phyloP scores from a whole-genome alignment of 2,329 filamentous ascomycete species.

The Thielaviopsis populi region DNA sequence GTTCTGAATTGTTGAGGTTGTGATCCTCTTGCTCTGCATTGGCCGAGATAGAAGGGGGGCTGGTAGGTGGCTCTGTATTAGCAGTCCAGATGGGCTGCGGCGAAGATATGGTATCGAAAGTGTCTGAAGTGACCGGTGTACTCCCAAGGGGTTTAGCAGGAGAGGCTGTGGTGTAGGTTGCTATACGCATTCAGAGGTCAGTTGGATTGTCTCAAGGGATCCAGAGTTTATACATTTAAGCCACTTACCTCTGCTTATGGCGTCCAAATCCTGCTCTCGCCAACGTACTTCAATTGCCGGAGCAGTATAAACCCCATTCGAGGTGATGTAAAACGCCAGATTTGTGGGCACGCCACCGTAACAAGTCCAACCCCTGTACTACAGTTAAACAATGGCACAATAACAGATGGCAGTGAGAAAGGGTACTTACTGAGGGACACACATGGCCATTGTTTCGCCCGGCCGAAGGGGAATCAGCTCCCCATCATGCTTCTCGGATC shows the following conservation, averaged over 20 bases:
- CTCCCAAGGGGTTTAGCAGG: not conserved
- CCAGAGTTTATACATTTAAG: not conserved
- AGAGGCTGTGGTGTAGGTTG: not conserved
- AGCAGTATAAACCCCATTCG: conserved; percentile 21
- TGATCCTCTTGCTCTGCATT: not conserved
- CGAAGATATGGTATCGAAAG: not conserved
- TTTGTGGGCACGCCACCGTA: conserved; percentile 18
- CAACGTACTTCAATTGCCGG: conserved; percentile 24
- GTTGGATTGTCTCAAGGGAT: not conserved
- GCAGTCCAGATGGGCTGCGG: not conserved
- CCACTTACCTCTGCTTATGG: conserved; percentile 4
- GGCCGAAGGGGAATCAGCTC: conserved; percentile 19
- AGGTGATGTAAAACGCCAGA: conserved; percentile 19
- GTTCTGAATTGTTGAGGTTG: not conserved
- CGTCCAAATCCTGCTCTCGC: conserved; percentile 19
- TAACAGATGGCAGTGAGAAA: not conserved
- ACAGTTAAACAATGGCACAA: not conserved
- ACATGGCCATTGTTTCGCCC: conserved; percentile 22
- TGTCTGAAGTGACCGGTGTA: not conserved
- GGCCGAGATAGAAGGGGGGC: not conserved
- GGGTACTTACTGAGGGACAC: conserved; percentile 20
- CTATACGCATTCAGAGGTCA: not conserved
- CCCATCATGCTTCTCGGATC: conserved; percentile 16
- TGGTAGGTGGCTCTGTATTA: not conserved
- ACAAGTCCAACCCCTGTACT: conserved; percentile 12